Base-by-base conservation (phyloP, 1,284 basidiomycete species). In the Irpex lacteus region DNA sequence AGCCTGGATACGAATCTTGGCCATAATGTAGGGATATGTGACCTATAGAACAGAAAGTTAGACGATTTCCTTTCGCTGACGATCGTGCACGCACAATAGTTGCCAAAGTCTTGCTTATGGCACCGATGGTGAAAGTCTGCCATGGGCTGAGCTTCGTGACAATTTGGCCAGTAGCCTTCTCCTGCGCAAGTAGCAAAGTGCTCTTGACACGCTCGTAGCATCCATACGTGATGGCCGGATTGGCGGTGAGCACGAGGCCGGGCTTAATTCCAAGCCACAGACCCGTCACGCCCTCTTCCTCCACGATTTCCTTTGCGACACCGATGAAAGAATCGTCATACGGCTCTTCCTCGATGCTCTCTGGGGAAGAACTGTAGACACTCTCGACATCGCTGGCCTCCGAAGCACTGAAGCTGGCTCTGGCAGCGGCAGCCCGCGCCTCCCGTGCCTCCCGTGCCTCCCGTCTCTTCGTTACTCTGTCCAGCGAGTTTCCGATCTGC, bases 221-320 rank as follows among this genome's bases (percentile, higher is more conserved):
- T 60, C 98, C 98, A 75, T 99, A 99, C 1, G 98, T 99, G 78
- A 99, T 98, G 19, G 98, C 96, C 2, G 98, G 98, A 78, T 99
- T 99, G 60, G 93, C 88, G 40, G 96, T 98, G 52, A 99, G 85
- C 7, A 99, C 95, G 68, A 99, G 80, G 54, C 94, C 90, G 3
- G 98, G 96, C 75, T 91, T 92, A 64, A 99, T 82, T 6, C 98
- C 98, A 8, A 96, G 83, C 98, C 98, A 99, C 13, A 99, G 82
- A 9, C 96, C 98, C 0, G 90, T 85, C 11, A 96, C 78, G 62
- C 98, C 98, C 18, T 98, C 95, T 74, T 98, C 93, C n/a, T 86
- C 83, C 60, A 98, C 81, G 72, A 99, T 98, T 74, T 97, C 93
- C 49, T 84, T 83, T 21, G 90, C 94, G 9, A 98, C 92, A 49